A percentile compares a stretch with the other conserved stretches of the same genome.
phyloP scores from a whole-genome alignment of 345 rosid species.

The Dipteronia dyeriana region DNA sequence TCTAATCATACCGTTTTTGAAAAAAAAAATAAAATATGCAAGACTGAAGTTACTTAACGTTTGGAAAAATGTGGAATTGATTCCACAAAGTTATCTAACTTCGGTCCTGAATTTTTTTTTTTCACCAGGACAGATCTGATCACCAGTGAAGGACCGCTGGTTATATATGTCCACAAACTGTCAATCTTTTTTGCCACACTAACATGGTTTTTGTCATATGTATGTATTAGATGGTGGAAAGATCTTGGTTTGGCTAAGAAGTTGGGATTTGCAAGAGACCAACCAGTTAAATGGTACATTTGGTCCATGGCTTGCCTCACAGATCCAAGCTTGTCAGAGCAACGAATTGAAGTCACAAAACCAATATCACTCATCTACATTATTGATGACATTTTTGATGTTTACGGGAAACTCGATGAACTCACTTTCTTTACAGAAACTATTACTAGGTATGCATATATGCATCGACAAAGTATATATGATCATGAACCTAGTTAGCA shows the following conservation, averaged over 20 bases:
- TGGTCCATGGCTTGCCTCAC: conserved; percentile 50
- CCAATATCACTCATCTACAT: conserved; percentile 54
- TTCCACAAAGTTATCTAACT: too few species aligned
- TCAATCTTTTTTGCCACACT: not conserved
- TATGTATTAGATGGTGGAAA: conserved; percentile 62
- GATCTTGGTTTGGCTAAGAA: conserved; percentile 45
- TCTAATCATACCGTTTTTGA: too few species aligned
- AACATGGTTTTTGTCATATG: not conserved
- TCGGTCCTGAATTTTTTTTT: too few species aligned
- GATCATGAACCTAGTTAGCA: too few species aligned
- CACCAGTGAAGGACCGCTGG: too few species aligned
- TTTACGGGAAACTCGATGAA: conserved; percentile 45
- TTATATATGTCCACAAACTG: not conserved
- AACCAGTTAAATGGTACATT: conserved; percentile 54
- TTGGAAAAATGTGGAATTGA: too few species aligned
- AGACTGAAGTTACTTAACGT: too few species aligned
- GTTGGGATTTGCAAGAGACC: conserved; percentile 49
- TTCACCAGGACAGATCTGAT: too few species aligned
- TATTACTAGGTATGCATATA: conserved; percentile 34
- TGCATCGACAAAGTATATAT: not conserved
- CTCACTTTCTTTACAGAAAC: conserved; percentile 50
- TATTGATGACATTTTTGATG: conserved; percentile 60
- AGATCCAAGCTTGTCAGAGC: conserved; percentile 47
- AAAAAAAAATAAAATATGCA: too few species aligned
- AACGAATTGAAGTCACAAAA: conserved; percentile 52